Evolutionary conservation across 805 yeast species (phyloP).

Genomic region (Metschnikowia rubicola): DNA sequence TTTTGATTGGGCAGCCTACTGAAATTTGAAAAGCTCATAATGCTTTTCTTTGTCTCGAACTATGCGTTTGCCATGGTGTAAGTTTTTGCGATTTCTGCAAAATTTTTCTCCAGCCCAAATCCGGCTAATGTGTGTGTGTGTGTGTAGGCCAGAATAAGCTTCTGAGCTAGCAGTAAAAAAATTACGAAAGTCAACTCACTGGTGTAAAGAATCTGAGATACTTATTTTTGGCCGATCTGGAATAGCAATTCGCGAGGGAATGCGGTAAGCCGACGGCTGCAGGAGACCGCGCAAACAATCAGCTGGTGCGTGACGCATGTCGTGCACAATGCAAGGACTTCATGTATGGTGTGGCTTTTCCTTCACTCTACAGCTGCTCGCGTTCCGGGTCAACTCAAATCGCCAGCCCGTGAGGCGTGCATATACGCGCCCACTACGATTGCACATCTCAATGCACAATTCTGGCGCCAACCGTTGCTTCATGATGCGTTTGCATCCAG

Average conservation of each 20-base stretch:
- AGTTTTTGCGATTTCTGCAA: too few relatives aligned
- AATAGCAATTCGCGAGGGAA: neutral
- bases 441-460: slow-evolving; percentile 3
- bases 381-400: slow-evolving; percentile 1
- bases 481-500: neutral
- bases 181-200: too few relatives aligned
- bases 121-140: too few relatives aligned
- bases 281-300: slow-evolving; percentile 3
- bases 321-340: neutral
- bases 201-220: too few relatives aligned
- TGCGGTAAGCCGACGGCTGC: neutral
- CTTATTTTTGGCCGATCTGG: neutral
- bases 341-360: slow-evolving; percentile 3
- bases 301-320: slow-evolving; percentile 5
- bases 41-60: too few relatives aligned
- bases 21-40: too few relatives aligned
- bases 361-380: neutral
- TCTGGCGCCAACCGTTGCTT: slow-evolving; percentile 1
- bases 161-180: too few relatives aligned
- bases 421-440: neutral
- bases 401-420: slow-evolving; percentile 2
- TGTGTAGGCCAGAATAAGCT: too few relatives aligned
- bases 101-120: too few relatives aligned
- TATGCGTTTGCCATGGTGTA: too few relatives aligned
- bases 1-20: too few relatives aligned